Conservation (phyloP, 495 filamentous ascomycete species). For the Chaetomium cochliodes region DNA sequence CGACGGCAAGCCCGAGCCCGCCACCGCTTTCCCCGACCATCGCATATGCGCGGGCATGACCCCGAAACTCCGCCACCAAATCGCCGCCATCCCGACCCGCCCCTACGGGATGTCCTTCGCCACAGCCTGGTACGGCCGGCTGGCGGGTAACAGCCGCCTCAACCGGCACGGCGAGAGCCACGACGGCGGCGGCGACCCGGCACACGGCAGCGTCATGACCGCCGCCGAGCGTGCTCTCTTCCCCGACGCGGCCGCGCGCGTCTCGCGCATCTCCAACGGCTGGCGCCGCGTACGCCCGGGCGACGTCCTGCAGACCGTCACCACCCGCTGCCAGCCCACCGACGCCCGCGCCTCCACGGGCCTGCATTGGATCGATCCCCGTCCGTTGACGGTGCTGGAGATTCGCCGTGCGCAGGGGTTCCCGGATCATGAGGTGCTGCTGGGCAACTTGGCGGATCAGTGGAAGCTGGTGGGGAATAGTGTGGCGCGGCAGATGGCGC, state of each 20-base stretch:
- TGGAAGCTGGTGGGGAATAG: constrained; percentile 69
- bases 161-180: too few species aligned
- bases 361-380: constrained; percentile 61
- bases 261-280: constrained; percentile 29
- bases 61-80: constrained; percentile 30
- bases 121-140: constrained; percentile 35
- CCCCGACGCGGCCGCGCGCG: constrained; percentile 23
- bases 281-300: constrained; percentile 55
- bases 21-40: constrained; percentile 64
- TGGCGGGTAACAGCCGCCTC: too few species aligned
- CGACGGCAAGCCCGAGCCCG: constrained; percentile 50
- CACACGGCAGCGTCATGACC: constrained; percentile 39
- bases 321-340: constrained; percentile 44
- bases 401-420: constrained; percentile 63
- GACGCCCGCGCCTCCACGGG: constrained; percentile 49
- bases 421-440: constrained; percentile 63
- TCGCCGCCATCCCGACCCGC: constrained; percentile 43
- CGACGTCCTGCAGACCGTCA: constrained; percentile 57
- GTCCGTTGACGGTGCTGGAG: constrained; percentile 61
- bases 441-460: constrained; percentile 53
- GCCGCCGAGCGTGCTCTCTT: constrained; percentile 39
- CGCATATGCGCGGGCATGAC: constrained; percentile 43
- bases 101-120: constrained; percentile 50
- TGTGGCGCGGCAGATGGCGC: constrained; percentile 62
- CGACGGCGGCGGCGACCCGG: too few species aligned